Conservation (phyloP, 352 stramenopile species). For the Ophiocytium majus region DNA sequence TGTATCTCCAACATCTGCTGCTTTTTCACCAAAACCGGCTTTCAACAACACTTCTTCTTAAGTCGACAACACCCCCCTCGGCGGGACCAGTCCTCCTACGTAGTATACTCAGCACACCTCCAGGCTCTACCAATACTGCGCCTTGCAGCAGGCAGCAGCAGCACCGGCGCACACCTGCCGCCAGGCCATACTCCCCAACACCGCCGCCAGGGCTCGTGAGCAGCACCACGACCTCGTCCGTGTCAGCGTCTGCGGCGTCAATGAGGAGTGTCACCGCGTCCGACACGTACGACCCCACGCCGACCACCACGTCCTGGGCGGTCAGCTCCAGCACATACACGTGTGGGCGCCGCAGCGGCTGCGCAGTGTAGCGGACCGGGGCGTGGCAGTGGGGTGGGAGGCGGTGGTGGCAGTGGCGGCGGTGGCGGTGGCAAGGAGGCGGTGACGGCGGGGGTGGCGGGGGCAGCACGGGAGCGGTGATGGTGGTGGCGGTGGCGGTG, state of each 20-base stretch:
- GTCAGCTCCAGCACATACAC: constrained; percentile 19
- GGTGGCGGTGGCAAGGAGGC: too few species aligned
- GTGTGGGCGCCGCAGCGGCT: neutral
- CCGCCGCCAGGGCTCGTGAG: constrained; percentile 36
- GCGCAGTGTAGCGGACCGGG: neutral
- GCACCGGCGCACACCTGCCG: neutral
- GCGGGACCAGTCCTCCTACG: too few species aligned
- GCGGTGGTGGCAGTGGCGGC: too few species aligned
- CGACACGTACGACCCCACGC: neutral
- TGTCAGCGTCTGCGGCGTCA: neutral
- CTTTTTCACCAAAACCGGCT: too few species aligned
- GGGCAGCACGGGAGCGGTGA: too few species aligned
- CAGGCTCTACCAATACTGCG: too few species aligned
- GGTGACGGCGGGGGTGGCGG: too few species aligned
- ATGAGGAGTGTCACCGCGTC: constrained; percentile 18
- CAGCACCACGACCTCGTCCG: constrained; percentile 33
- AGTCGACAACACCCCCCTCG: too few species aligned
- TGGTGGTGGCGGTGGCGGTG: too few species aligned
- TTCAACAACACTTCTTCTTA: too few species aligned
- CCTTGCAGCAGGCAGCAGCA: neutral
- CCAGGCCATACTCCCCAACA: constrained; percentile 33
- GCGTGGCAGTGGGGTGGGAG: neutral
- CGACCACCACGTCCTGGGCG: neutral
- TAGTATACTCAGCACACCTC: too few species aligned
- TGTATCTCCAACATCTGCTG: too few species aligned